Percentiles rank a stretch among this genome's conserved stretches.
These are phyloP conservation scores for Corynespora cassiicola DNA, from an alignment of 2,329 filamentous ascomycete genomes.

Conservation along the genomic window DNA sequence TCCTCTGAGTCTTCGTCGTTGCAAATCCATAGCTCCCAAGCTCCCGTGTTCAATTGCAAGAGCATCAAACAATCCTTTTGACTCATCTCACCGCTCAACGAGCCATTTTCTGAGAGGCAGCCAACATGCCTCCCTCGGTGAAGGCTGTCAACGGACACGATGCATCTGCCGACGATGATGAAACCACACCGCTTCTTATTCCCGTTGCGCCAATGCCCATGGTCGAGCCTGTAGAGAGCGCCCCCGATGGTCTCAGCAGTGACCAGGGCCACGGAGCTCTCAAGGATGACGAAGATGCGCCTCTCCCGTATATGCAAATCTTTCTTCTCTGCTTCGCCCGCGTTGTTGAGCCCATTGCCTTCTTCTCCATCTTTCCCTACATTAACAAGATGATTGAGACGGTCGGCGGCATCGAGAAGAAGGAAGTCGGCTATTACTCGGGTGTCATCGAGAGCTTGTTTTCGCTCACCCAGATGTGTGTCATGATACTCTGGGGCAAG, in stretches of 20 bases:
- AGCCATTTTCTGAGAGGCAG: too few species aligned
- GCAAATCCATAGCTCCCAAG: too few species aligned
- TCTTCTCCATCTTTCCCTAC: constrained; percentile 83
- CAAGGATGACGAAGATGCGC: constrained; percentile 28
- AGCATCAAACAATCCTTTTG: too few species aligned
- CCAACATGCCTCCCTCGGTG: too few species aligned
- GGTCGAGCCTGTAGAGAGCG: constrained; percentile 15
- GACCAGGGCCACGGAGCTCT: constrained; percentile 8
- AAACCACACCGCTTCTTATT: constrained; percentile 37
- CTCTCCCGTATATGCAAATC: constrained; percentile 61
- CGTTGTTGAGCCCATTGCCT: constrained; percentile 78
- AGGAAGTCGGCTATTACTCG: constrained; percentile 81
- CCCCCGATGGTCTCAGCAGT: constrained; percentile 2
- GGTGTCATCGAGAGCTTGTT: constrained; percentile 77
- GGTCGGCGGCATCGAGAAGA: constrained; percentile 65
- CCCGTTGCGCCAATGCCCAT: constrained; percentile 21
- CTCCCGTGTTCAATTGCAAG: too few species aligned
- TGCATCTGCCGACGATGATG: too few species aligned
- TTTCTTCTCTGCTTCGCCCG: constrained; percentile 75
- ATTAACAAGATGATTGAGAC: constrained; percentile 77
- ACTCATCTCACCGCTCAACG: too few species aligned
- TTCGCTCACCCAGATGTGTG: constrained; percentile 75
- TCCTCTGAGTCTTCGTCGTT: too few species aligned
- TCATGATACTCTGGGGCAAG: constrained; percentile 78
- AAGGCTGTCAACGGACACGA: too few species aligned